These are phyloP conservation scores for Backusella parvicylindrica DNA, from an alignment of 192 early-diverging fungal genomes.

Conservation along the genomic window DNA sequence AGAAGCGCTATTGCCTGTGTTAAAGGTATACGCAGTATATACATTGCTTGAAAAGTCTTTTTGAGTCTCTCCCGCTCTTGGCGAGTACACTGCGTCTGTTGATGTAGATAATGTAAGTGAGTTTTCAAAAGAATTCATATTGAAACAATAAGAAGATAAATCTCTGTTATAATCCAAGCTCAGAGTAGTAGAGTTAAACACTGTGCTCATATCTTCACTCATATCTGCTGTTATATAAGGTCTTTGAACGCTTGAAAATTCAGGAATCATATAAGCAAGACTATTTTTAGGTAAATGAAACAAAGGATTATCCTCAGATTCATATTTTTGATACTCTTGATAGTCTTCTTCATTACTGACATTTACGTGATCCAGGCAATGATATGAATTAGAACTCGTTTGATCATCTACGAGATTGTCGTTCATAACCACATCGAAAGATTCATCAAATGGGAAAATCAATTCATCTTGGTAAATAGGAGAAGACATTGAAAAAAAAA, in stretches of 20 bases:
- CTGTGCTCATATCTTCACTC: background rate
- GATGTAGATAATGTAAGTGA: background rate
- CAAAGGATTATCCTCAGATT: background rate
- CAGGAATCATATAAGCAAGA: background rate
- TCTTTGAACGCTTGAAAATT: background rate
- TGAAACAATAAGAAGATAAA: background rate
- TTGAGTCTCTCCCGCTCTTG: background rate
- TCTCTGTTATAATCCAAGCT: background rate
- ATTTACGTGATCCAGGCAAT: background rate
- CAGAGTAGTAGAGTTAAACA: background rate
- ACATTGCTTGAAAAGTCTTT: background rate
- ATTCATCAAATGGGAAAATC: background rate
- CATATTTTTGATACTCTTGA: background rate
- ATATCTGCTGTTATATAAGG: background rate
- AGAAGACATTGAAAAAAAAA: background rate
- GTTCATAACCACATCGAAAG: background rate
- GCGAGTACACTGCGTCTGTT: background rate
- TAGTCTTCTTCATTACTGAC: background rate
- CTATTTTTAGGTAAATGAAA: background rate
- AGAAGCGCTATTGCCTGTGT: background rate
- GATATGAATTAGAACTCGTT: background rate
- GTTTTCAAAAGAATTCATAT: background rate
- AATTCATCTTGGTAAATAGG: background rate
- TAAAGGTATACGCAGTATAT: background rate
- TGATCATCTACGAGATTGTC: background rate